Conservation (phyloP, 2,329 filamentous ascomycete species). For the Botryosphaeria dothidea region DNA sequence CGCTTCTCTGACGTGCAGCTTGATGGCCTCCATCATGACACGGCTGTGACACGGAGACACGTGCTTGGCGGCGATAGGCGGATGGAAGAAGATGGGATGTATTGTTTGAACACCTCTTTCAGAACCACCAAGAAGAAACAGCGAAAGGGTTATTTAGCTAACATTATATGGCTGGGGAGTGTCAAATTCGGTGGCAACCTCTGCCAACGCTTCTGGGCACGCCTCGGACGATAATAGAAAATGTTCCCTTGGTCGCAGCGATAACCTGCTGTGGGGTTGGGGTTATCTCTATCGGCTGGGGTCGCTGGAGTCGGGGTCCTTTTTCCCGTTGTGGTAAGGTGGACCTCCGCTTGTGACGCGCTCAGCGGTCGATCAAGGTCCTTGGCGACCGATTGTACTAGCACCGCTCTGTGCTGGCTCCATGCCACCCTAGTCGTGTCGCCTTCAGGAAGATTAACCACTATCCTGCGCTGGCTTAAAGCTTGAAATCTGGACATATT, state of each 20-base stretch:
- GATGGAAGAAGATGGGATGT: slow-evolving; percentile 21
- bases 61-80: neutral
- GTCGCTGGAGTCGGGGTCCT: slow-evolving; percentile 14
- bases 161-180: neutral
- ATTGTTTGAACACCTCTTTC: neutral
- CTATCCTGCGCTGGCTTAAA: neutral
- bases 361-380: neutral
- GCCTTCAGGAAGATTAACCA: neutral
- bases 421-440: neutral
- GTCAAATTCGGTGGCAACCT: neutral
- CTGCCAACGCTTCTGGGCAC: neutral
- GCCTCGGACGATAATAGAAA: slow-evolving; percentile 17
- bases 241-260: slow-evolving; percentile 14
- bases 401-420: neutral
- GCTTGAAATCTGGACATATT: neutral
- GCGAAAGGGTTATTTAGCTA: slow-evolving; percentile 4
- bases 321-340: slow-evolving; percentile 13
- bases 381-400: neutral
- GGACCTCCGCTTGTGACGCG: slow-evolving; percentile 7
- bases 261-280: slow-evolving; percentile 19
- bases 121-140: neutral
- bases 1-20: slow-evolving; percentile 22
- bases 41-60: slow-evolving; percentile 20
- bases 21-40: slow-evolving; percentile 24
- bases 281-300: slow-evolving; percentile 13